Conservation (phyloP, 1,284 basidiomycete species). For the Laetiporus sulphureus region DNA sequence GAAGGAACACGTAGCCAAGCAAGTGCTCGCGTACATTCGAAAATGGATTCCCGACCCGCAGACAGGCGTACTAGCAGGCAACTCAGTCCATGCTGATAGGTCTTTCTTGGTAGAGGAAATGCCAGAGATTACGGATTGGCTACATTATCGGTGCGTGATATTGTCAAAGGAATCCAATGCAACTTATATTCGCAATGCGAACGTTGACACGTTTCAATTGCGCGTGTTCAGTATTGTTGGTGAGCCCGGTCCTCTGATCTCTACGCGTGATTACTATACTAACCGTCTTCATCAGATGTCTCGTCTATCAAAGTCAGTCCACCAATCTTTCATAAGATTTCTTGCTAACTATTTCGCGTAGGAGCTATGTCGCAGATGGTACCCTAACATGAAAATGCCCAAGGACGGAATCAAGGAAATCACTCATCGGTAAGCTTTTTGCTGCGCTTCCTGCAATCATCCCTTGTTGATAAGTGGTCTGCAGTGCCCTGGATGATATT, state of each 20-base stretch:
- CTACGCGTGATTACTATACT: not conserved
- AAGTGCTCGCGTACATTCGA: constrained; percentile 64
- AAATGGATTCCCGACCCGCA: constrained; percentile 62
- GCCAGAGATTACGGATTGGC: constrained; percentile 67
- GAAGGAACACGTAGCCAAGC: constrained; percentile 44
- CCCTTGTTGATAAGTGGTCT: not conserved
- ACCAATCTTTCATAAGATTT: not conserved
- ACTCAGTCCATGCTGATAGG: constrained; percentile 74
- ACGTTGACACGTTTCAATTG: no score
- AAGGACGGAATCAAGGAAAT: constrained; percentile 28
- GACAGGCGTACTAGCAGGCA: constrained; percentile 71
- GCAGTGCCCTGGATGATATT: constrained; percentile 76
- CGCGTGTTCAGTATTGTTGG: constrained; percentile 16
- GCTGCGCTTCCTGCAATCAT: not conserved
- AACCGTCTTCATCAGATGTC: constrained; percentile 44
- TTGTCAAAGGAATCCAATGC: not conserved
- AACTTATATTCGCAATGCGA: no score
- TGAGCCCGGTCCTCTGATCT: constrained; percentile 4
- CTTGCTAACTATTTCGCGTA: constrained; percentile 21
- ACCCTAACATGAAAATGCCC: constrained; percentile 29
- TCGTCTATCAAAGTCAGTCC: constrained; percentile 67
- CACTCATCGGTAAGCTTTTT: constrained; percentile 40
- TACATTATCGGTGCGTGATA: constrained; percentile 64
- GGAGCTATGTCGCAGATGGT: constrained; percentile 76
- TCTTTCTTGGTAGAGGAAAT: constrained; percentile 69